phyloP scores from a whole-genome alignment of 2,329 filamentous ascomycete species.

The Hyphodiscus sp. region DNA sequence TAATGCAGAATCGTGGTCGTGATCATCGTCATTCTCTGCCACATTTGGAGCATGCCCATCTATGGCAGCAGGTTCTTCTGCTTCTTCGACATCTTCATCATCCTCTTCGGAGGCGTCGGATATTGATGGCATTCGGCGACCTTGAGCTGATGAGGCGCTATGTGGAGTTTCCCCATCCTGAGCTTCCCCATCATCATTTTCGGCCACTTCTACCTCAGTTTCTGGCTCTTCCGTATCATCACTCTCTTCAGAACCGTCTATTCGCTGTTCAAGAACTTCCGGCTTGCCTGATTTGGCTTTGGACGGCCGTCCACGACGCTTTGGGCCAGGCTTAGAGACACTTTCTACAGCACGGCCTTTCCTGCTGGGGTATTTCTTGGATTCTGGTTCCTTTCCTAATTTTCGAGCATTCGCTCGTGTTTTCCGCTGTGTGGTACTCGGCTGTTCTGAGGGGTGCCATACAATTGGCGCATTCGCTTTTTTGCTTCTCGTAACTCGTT shows the following conservation, averaged over 20 bases:
- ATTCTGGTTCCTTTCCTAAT: background rate
- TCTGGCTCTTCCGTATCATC: background rate
- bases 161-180: background rate
- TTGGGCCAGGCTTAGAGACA: no score
- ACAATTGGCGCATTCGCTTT: background rate
- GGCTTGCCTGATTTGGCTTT: no score
- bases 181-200: background rate
- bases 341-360: no score
- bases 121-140: background rate
- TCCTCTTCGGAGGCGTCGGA: background rate
- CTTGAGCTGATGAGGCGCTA: background rate
- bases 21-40: background rate
- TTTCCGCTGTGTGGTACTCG: background rate
- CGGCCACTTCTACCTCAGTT: background rate
- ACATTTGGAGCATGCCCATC: background rate
- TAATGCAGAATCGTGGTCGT: background rate
- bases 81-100: background rate
- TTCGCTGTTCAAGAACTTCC: no score
- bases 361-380: no score
- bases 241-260: no score
- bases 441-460: background rate
- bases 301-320: no score
- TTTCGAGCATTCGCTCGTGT: background rate
- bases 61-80: background rate
- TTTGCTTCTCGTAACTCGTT: background rate